Percentiles rank a stretch among this genome's conserved stretches.
Evolutionary conservation across 768 basidiomycete species (phyloP).

Genomic region (Leccinum uliginosum): DNA sequence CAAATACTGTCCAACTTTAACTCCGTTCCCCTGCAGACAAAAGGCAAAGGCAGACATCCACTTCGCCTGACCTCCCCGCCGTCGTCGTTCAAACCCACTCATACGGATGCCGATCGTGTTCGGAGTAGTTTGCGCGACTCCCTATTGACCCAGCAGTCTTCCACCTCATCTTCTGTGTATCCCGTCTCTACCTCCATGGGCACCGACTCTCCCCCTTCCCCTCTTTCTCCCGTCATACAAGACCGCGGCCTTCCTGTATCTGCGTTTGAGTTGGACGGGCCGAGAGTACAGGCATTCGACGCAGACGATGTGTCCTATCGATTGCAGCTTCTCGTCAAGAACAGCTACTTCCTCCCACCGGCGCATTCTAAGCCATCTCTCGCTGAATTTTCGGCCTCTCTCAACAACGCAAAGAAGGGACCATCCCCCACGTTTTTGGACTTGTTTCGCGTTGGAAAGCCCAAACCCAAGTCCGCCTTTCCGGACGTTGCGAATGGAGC

Average conservation of each 20-base stretch:
- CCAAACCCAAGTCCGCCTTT: constrained; percentile 60
- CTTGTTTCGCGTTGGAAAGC: constrained; percentile 64
- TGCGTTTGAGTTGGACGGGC: constrained; percentile 46
- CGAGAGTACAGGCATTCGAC: constrained; percentile 48
- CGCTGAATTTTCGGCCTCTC: constrained; percentile 50
- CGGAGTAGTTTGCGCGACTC: constrained; percentile 58
- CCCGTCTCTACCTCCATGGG: constrained; percentile 67
- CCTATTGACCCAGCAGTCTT: constrained; percentile 57
- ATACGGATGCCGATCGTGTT: constrained; percentile 29
- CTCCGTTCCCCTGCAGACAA: constrained; percentile 22
- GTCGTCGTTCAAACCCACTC: constrained; percentile 29
- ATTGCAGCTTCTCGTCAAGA: constrained; percentile 77
- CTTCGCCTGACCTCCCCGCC: constrained; percentile 34
- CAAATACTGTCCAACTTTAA: constrained; percentile 17
- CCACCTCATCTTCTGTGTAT: constrained; percentile 72
- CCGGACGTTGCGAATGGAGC: constrained; percentile 37
- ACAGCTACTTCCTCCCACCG: constrained; percentile 85
- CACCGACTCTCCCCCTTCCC: constrained; percentile 62
- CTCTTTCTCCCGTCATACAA: constrained; percentile 49
- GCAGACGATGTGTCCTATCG: constrained; percentile 84
- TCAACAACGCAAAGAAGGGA: constrained; percentile 39
- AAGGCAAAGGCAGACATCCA: constrained; percentile 33
- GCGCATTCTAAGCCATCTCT: constrained; percentile 80
- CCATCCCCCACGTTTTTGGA: constrained; percentile 55
- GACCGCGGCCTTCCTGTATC: constrained; percentile 40